Base-by-base conservation (phyloP, 179 eudicot species). In the Patellifolia procumbens region DNA sequence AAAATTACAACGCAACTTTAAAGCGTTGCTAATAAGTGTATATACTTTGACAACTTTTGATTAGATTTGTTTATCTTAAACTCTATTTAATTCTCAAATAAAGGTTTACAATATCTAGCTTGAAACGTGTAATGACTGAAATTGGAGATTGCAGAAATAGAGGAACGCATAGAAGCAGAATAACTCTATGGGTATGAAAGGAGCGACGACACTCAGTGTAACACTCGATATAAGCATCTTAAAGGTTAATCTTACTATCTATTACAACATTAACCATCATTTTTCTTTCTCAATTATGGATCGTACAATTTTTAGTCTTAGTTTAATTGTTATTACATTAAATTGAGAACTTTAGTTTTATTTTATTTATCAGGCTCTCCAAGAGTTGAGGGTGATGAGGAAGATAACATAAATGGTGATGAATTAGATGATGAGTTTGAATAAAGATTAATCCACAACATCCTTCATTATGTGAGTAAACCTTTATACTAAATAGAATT, bases 141-240 rank as follows among this genome's bases (percentile, higher is more conserved):
- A n/a, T n/a, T n/a, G n/a, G n/a, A n/a, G n/a, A n/a, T n/a, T n/a
- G n/a, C n/a, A n/a, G n/a, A n/a, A n/a, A n/a, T n/a, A n/a, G n/a
- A n/a, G n/a, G n/a, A n/a, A n/a, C n/a, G n/a, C n/a, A n/a, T n/a
- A n/a, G n/a, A n/a, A n/a, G n/a, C n/a, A n/a, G n/a, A n/a, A n/a
- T n/a, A n/a, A n/a, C n/a, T n/a, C 59, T 94, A 94, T 75, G 93
- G 90, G 68, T 94, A 94, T 66, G 98, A 94, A 78, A 82, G 97
- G 68, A 88, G 86, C 52, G 97, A 94, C 81, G 98, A 97, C 68
- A 89, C 81, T 29, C 96, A 90, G 81, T 94, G 98, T 74, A 84
- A 87, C 76, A 78, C 87, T 53, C 96, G 94, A 72, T 94, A 92
- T 67, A 90, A 86, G 78, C 92, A 88, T 51, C 96, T 87, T 67